phyloP scores from a whole-genome alignment of 192 early-diverging fungal genomes.

The Kickxella alabastrina region DNA sequence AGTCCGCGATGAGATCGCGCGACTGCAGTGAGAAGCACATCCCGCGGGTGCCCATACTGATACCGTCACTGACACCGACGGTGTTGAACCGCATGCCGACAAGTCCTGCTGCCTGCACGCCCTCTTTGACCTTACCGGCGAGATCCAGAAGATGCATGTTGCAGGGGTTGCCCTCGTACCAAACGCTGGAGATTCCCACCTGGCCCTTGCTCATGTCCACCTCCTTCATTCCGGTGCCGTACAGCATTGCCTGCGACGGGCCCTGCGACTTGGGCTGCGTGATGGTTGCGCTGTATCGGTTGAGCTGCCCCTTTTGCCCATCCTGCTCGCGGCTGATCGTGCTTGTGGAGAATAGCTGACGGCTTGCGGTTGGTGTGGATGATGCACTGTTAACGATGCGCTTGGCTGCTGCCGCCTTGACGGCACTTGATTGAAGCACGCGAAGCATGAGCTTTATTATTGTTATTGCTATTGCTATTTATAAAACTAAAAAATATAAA shows the following conservation, averaged over 20 bases:
- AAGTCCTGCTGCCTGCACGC: constrained; percentile 82
- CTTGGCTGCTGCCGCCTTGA: constrained; percentile 2
- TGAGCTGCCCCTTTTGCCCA: constrained; percentile 48
- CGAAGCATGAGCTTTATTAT: constrained; percentile 31
- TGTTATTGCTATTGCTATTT: too few species aligned
- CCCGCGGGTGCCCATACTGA: constrained; percentile 94
- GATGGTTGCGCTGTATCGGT: constrained; percentile 82
- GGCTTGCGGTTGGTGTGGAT: constrained; percentile 1
- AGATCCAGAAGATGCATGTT: constrained; percentile 98
- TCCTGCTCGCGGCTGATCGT: constrained; percentile 8
- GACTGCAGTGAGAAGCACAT: constrained; percentile 98
- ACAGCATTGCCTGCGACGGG: constrained; percentile 96
- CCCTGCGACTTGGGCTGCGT: constrained; percentile 94
- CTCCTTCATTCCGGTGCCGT: constrained; percentile 87
- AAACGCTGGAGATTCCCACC: constrained; percentile 96
- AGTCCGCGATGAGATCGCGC: constrained; percentile 98
- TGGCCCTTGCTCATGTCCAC: constrained; percentile 82
- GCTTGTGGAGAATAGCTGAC: constrained; percentile 5
- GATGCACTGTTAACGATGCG: neutral
- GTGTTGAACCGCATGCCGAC: constrained; percentile 98
- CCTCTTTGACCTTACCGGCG: constrained; percentile 84
- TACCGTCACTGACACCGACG: constrained; percentile 95
- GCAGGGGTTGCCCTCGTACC: constrained; percentile 99
- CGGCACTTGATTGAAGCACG: constrained; percentile 6
- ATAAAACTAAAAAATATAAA: too few species aligned